Base-by-base conservation (phyloP, 371 early-diverging fungal species). In the Mucor irregularis region DNA sequence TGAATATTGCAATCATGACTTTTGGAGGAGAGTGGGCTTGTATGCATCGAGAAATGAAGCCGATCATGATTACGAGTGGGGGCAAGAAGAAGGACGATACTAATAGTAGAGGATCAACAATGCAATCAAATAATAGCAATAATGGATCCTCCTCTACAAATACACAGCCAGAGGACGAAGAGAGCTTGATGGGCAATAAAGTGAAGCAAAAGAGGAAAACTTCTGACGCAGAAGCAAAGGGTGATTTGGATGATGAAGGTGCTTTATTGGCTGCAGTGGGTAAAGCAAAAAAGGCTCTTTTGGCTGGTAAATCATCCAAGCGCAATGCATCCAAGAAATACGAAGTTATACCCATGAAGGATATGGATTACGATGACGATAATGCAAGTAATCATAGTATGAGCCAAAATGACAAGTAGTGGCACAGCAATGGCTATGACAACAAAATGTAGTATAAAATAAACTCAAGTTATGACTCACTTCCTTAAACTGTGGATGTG, bases 11-110 rank as follows among this genome's bases (percentile, higher is more conserved):
- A 2, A 73, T 88, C 43, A 86, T 87, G 81, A 84, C 87, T 10
- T 60, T 92, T 49, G 91, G 90, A 11, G 91, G 90, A 5, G 92
- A 94, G 63, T 85, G 90, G 70, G 83, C 90, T 25, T 92, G 92
- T 64, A 89, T 90, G 88, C 84, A 81, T 45, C 64, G 73, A 59
- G 94, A 94, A 61, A 81, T 92, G 84, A 85, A 89, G 57, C 94
- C 94, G 2, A 92, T 94, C 52, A 43, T 79, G 42, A 70, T 90
- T 8, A 72, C 62, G 17, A 48, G 62, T 24, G 56, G 54, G 2
- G 72, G 58, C 17, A 65, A 56, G 47, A 39, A 40, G 37, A 47
- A 43, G 17, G 33, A 19, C 33, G 16, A 34, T 43, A 42, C n/a
- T 25, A 46, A n/a, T n/a, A 45, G 34, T 43, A 37, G 19, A 26